phyloP scores from a whole-genome alignment of 768 basidiomycete genomes.

The Exsudoporus frostii region DNA sequence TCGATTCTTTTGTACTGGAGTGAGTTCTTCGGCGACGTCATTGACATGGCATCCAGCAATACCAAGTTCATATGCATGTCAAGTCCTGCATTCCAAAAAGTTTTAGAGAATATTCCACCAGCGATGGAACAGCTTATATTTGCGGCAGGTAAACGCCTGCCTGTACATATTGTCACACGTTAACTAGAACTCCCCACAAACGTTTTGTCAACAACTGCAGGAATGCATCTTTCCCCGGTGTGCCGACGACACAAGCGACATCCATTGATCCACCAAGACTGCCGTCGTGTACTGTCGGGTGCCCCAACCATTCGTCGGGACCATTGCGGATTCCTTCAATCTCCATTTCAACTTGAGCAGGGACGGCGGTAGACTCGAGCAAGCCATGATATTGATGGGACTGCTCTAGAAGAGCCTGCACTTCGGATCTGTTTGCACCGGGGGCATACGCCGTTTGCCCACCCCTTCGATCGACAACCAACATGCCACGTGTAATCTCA shows the following conservation, averaged over 20 bases:
- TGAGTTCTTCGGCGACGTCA: constrained; percentile 11
- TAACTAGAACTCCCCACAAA: constrained; percentile 54
- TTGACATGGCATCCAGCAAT: not conserved
- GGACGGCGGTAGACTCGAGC: constrained; percentile 51
- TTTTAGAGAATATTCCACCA: not conserved
- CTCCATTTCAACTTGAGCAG: constrained; percentile 54
- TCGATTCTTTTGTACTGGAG: no score
- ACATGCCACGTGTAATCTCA: constrained; percentile 83
- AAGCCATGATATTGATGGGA: constrained; percentile 30
- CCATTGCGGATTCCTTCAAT: constrained; percentile 10
- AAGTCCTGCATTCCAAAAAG: not conserved
- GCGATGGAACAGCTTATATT: no score
- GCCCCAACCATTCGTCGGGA: constrained; percentile 19
- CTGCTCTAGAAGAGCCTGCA: constrained; percentile 52
- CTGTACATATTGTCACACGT: not conserved
- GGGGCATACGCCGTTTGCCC: constrained; percentile 63
- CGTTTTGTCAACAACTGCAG: constrained; percentile 48
- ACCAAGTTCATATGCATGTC: not conserved
- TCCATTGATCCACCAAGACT: constrained; percentile 31
- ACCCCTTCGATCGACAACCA: constrained; percentile 75
- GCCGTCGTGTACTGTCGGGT: constrained; percentile 16
- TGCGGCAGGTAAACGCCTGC: not conserved
- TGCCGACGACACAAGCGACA: constrained; percentile 49
- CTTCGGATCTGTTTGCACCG: constrained; percentile 61
- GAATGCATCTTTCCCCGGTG: constrained; percentile 59